Evolutionary conservation across 495 filamentous ascomycete genomes (phyloP).

Genomic region (Trichocladium uniseriatum): DNA sequence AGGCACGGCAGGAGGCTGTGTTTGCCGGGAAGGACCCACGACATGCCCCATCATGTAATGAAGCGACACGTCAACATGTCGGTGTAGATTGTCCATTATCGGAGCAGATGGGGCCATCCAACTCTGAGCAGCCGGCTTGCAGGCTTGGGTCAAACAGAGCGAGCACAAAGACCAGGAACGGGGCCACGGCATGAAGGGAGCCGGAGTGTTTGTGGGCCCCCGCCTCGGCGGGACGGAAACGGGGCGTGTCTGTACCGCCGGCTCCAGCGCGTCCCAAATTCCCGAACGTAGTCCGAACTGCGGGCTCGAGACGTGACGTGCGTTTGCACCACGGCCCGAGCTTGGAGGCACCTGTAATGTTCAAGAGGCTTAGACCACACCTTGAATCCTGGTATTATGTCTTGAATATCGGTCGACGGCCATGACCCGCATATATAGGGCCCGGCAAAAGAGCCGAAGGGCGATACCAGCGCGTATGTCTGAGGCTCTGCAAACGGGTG

Average conservation of each 20-base stretch:
- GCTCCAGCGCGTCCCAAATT: background rate
- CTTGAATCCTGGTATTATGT: background rate
- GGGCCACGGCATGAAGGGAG: slow-evolving; percentile 11
- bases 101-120: background rate
- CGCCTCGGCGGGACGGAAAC: background rate
- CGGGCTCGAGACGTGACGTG: slow-evolving; percentile 17
- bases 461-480: background rate
- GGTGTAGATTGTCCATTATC: slow-evolving; percentile 15
- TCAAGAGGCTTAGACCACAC: background rate
- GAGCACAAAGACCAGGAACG: slow-evolving; percentile 13
- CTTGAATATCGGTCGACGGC: background rate
- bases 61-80: slow-evolving; percentile 29
- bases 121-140: slow-evolving; percentile 15
- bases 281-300: slow-evolving; percentile 12
- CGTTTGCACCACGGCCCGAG: background rate
- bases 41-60: slow-evolving; percentile 17
- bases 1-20: slow-evolving; percentile 13
- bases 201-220: slow-evolving; percentile 13
- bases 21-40: slow-evolving; percentile 20
- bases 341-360: background rate
- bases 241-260: slow-evolving; percentile 1
- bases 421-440: background rate
- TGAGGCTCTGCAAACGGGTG: slow-evolving; percentile 5
- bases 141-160: slow-evolving; percentile 25
- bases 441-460: background rate